These are phyloP conservation scores for Suhomyces faveliae DNA, from an alignment of 805 yeast species.

Conservation along the genomic window DNA sequence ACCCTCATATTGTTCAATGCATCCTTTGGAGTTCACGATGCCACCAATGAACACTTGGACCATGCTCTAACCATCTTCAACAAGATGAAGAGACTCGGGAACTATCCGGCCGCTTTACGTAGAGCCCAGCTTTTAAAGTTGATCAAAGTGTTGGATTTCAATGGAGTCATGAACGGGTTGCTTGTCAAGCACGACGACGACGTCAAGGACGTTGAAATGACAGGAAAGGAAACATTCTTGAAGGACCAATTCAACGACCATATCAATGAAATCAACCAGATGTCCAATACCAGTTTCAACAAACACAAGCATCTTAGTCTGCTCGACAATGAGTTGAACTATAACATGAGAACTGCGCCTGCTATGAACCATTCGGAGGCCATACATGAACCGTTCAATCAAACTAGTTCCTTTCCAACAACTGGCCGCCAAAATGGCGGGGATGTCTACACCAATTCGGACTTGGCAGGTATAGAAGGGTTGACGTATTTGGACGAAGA, in stretches of 20 bases:
- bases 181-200: constrained; percentile 59
- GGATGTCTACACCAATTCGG: constrained; percentile 35
- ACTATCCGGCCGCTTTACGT: constrained; percentile 75
- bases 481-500: constrained; percentile 42
- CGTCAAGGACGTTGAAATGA: constrained; percentile 11
- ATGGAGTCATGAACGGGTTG: constrained; percentile 58
- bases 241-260: constrained; percentile 7
- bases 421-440: constrained; percentile 12
- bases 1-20: constrained; percentile 72
- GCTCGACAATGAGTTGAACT: constrained; percentile 17
- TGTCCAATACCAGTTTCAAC: constrained; percentile 8
- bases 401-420: constrained; percentile 12
- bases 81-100: constrained; percentile 73
- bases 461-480: constrained; percentile 44
- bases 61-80: constrained; percentile 70
- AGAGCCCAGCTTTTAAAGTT: constrained; percentile 68
- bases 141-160: constrained; percentile 64
- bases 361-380: constrained; percentile 9
- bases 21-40: constrained; percentile 79
- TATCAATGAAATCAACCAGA: constrained; percentile 7
- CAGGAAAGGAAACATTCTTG: not conserved
- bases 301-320: constrained; percentile 10
- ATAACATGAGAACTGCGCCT: not conserved
- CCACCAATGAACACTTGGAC: constrained; percentile 67
- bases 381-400: constrained; percentile 19